Evolutionary conservation across 1,139 yeast species (phyloP), one percentile per base, ranked within the genome.

Genomic region (Magnusiomyces magnusii): DNA sequence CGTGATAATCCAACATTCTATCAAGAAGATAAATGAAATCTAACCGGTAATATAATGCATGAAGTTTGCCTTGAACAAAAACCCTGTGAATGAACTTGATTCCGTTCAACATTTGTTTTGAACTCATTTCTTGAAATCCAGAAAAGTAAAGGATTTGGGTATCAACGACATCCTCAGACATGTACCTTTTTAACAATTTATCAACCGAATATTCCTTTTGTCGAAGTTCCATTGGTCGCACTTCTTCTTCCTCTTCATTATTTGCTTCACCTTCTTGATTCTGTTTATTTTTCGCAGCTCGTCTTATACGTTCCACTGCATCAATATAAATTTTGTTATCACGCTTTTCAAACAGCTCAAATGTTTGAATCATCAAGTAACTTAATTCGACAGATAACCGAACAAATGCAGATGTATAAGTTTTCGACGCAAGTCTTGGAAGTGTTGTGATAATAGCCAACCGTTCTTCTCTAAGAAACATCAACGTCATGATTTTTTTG

Each of bases 31-130:
- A 69, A 72, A 93, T 81, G 66, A 93, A 83, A 69, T 93, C 97
- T 47, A 93, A 71, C 54, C 97, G 77, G 67, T 79, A 86, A 49
- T 92, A 75, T 15, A 84, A 79, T n/a, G 78, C 67, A 42, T 83
- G 83, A 60, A 80, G 81, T 61, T 85, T 86, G 42, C 83, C 80
- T 60, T 83, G 78, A 57, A 86, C 85, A 65, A 91, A 84, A 0
- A 90, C 72, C 47, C 89, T 76, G 68, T 89, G 91, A 67, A 91
- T 84, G 68, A 83, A 92, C 0, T 85, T 77, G 34, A 93, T 69
- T 24, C 87, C 84, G 60, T 80, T 78, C 66, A 84, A 85, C 54
- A 93, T 75, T 59, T 86, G 86, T 15, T 75, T 78, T 57, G 80
- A 82, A 0, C 79, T 73, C 55, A 92, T 73, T 61, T 91, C 96